Evolutionary conservation across 1,284 basidiomycete species (phyloP).

Genomic region (Mycena citricolor): DNA sequence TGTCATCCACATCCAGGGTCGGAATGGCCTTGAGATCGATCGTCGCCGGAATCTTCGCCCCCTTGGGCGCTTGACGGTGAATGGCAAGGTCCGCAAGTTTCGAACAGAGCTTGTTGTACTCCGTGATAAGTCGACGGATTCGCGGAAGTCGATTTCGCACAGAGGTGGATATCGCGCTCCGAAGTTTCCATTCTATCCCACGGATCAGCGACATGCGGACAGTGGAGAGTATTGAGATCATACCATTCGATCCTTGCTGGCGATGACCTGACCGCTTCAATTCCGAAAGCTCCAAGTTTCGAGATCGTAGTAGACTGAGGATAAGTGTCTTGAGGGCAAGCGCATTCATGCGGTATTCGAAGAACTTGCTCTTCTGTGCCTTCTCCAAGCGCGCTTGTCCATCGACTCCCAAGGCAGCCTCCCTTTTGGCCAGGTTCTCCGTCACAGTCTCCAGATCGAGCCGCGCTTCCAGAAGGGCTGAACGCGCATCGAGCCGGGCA

Average conservation of each 20-base stretch:
- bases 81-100: slow-evolving; percentile 11
- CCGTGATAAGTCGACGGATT: slow-evolving; percentile 11
- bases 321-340: slow-evolving; percentile 3
- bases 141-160: slow-evolving; percentile 11
- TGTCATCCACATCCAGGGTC: slow-evolving; percentile 25
- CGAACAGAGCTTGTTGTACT: slow-evolving; percentile 22
- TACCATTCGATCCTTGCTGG: too few relatives aligned
- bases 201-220: neutral
- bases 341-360: neutral
- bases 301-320: neutral
- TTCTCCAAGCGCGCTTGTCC: neutral
- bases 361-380: neutral
- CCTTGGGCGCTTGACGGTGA: slow-evolving; percentile 11
- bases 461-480: neutral
- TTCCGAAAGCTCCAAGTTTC: slow-evolving; percentile 2
- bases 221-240: too few relatives aligned
- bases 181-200: slow-evolving; percentile 1
- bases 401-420: neutral
- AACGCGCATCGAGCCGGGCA: too few relatives aligned
- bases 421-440: neutral
- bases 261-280: neutral
- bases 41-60: slow-evolving; percentile 13
- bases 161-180: neutral
- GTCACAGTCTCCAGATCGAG: neutral
- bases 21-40: slow-evolving; percentile 20